Conservation (phyloP, 257 asterid species). For the Thymus quinquecostatus region DNA sequence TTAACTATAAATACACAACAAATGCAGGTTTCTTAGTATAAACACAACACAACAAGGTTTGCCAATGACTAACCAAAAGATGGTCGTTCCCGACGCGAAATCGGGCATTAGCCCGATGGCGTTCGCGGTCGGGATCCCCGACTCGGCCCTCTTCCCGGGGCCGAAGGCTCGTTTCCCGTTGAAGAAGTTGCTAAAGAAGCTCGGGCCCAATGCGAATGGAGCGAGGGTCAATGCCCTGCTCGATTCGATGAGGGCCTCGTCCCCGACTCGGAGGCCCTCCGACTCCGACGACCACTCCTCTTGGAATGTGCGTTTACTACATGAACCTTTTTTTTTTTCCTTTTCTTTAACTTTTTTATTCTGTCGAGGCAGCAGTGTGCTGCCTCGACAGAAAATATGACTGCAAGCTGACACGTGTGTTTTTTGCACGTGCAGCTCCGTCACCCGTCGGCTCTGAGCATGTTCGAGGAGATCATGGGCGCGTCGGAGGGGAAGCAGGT, state of each 20-base stretch:
- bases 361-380: background rate
- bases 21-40: constrained; percentile 29
- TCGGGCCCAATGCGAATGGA: constrained; percentile 43
- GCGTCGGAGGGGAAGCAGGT: constrained; percentile 67
- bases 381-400: background rate
- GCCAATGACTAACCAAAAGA: constrained; percentile 56
- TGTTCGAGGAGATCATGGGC: constrained; percentile 56
- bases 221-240: constrained; percentile 55
- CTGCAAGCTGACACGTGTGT: background rate
- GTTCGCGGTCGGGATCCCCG: constrained; percentile 34
- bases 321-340: background rate
- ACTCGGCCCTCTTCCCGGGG: constrained; percentile 28
- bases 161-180: constrained; percentile 37
- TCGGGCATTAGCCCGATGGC: constrained; percentile 39
- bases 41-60: too few species aligned
- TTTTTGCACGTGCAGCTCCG: constrained; percentile 39
- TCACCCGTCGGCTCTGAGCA: constrained; percentile 68
- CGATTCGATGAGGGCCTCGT: constrained; percentile 80
- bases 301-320: constrained; percentile 54
- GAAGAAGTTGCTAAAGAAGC: constrained; percentile 43
- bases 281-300: constrained; percentile 51
- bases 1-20: constrained; percentile 12
- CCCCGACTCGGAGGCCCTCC: constrained; percentile 58
- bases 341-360: background rate
- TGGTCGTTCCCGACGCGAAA: constrained; percentile 49